These are phyloP conservation scores for Colletotrichum somersetense DNA, from an alignment of 2,329 filamentous ascomycete species.

Conservation along the genomic window DNA sequence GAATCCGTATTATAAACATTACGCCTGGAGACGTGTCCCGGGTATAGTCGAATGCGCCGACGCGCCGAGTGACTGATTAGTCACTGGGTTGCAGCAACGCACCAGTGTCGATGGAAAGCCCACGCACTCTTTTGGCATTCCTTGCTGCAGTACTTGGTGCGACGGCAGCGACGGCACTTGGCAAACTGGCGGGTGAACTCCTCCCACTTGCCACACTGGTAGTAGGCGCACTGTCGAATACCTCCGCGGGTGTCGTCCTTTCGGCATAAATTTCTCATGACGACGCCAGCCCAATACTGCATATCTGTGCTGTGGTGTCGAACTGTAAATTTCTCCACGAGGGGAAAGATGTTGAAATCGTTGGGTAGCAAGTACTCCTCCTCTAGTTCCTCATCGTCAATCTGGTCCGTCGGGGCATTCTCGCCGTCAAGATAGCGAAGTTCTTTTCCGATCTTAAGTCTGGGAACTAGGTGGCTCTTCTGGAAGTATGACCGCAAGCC, in stretches of 20 bases:
- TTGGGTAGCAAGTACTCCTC: slow-evolving; percentile 93
- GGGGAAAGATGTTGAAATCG: slow-evolving; percentile 97
- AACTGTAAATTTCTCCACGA: slow-evolving; percentile 98
- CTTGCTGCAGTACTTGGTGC: slow-evolving; percentile 99
- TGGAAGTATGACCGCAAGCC: slow-evolving; percentile 96
- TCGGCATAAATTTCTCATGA: slow-evolving; percentile 98
- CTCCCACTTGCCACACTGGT: slow-evolving; percentile 98
- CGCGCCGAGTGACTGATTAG: slow-evolving; percentile 5
- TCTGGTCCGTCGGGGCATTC: slow-evolving; percentile 57
- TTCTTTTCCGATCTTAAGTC: slow-evolving; percentile 89
- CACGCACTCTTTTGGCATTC: slow-evolving; percentile 99
- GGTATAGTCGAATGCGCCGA: slow-evolving; percentile 41
- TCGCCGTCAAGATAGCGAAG: slow-evolving; percentile 83
- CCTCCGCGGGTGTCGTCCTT: slow-evolving; percentile 96
- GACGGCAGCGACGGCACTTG: slow-evolving; percentile 94
- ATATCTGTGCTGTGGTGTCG: slow-evolving; percentile 95
- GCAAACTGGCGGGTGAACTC: slow-evolving; percentile 96
- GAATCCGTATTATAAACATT: slow-evolving; percentile 42
- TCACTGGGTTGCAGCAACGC: slow-evolving; percentile 77
- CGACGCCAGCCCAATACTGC: slow-evolving; percentile 99
- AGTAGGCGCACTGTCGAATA: slow-evolving; percentile 97
- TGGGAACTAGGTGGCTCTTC: slow-evolving; percentile 91
- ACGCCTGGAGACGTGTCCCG: slow-evolving; percentile 28
- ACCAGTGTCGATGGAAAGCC: slow-evolving; percentile 99
- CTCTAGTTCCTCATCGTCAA: slow-evolving; percentile 74